phyloP scores from a whole-genome alignment of 2,329 filamentous ascomycete genomes.

The Coniosporium tulheliwenetii region DNA sequence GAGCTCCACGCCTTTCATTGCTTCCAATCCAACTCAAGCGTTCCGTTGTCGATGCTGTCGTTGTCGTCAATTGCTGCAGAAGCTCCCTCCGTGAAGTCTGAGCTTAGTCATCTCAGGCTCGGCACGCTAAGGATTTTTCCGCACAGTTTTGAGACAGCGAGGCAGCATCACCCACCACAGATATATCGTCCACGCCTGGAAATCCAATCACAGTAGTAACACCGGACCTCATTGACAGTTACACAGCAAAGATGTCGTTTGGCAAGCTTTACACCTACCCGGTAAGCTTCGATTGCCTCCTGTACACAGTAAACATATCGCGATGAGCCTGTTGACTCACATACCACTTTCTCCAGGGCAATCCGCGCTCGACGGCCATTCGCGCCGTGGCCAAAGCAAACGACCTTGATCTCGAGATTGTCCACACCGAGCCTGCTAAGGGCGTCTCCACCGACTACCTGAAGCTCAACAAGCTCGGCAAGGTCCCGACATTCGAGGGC shows the following conservation, averaged over 20 bases:
- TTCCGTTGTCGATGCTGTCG: no score
- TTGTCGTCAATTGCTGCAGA: no score
- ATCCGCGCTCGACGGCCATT: conserved; percentile 79
- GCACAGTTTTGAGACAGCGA: no score
- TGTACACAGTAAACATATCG: conserved; percentile 2
- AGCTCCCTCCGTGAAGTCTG: no score
- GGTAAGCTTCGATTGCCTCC: conserved; percentile 36
- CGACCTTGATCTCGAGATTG: conserved; percentile 77
- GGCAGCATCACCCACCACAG: no score
- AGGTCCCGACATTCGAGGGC: conserved; percentile 85
- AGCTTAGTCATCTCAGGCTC: no score
- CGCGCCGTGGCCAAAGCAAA: conserved; percentile 95
- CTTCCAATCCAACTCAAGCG: not conserved
- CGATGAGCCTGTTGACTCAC: conserved; percentile 9
- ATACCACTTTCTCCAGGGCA: conserved; percentile 42
- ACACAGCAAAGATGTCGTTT: conserved; percentile 56
- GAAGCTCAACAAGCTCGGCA: conserved; percentile 74
- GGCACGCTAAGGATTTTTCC: no score
- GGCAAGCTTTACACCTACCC: conserved; percentile 87
- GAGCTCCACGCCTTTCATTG: conserved; percentile 7
- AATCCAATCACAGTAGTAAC: no score
- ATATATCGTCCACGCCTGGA: no score
- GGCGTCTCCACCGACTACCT: conserved; percentile 60
- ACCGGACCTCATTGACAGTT: no score
- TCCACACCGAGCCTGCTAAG: conserved; percentile 52